Evolutionary conservation across 2,329 filamentous ascomycete genomes (phyloP), one percentile per base, ranked within the genome.

Genomic region (Fusarium penzigii): DNA sequence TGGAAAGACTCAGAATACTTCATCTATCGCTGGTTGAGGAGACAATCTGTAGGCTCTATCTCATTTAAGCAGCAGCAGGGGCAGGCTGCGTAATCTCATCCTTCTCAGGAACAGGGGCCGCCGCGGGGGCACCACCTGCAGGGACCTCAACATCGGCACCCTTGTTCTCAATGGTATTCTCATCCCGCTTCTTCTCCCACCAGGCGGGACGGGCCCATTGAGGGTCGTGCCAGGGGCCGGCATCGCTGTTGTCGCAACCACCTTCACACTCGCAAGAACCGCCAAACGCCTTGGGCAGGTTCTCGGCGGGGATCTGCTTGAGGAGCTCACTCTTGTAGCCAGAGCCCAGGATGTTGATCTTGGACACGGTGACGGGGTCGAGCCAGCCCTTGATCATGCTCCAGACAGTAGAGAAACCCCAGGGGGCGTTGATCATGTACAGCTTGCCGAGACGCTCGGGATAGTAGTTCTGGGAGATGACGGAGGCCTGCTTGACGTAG

Each of bases 381-480:
- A 99, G 83, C 85, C 94, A 97, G 62, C 86, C 86, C 82, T 95
- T 97, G 74, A 97, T 84, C 52, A 95, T 82, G 70, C 77, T 81
- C 82, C 94, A 99, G 58, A 92, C 89, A 63, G 83, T 82, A 56
- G 87, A 87, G 81, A 97, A 97, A 25, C 92, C 92, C 92, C 92
- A 97, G 17, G 92, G 92, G 3, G 93, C 90, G 76, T 99, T 99
- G 85, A 99, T 97, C 65, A 99, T 78, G 82, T 96, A 99, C 70
- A 99, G 82, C 76, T 92, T 92, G 68, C 94, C 94, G 53, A 99
- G 82, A 53, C 94, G 90, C 82, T 99, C 94, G 8, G 94, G 94
- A 78, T 99, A 99, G 85, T 97, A 96, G 83, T 97, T 96, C 77
- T 97, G 94, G 60, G 90, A 96, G 76, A 99, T 90, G 71, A 79